These are phyloP conservation scores for Haplographium delicatum DNA, from an alignment of 495 filamentous ascomycete species.

Conservation along the genomic window DNA sequence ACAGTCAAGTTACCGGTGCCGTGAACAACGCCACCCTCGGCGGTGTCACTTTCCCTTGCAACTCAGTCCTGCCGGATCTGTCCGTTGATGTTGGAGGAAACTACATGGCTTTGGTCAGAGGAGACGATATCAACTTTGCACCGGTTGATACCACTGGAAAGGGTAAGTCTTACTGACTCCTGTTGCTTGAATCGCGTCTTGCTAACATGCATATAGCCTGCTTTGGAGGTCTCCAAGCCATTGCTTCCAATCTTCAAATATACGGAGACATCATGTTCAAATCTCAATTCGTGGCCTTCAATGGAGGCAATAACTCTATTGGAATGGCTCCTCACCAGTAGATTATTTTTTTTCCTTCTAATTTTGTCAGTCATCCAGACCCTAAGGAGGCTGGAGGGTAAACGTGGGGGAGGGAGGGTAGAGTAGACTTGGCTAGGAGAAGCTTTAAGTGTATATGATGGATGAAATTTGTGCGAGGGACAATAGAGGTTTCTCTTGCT, in stretches of 20 bases:
- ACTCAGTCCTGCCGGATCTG: conserved; percentile 56
- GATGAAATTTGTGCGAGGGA: background rate
- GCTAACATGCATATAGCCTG: conserved; percentile 44
- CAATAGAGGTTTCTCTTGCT: background rate
- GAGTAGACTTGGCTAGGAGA: background rate
- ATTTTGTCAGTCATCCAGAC: background rate
- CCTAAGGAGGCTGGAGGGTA: no score
- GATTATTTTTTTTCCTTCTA: no score
- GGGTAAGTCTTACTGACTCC: conserved; percentile 30
- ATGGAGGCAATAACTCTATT: conserved; percentile 55
- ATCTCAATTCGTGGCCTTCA: conserved; percentile 73
- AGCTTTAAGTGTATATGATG: conserved; percentile 1
- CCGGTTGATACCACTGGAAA: conserved; percentile 37
- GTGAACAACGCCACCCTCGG: conserved; percentile 42
- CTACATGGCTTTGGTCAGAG: conserved; percentile 59
- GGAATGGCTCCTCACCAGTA: conserved; percentile 51
- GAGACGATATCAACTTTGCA: conserved; percentile 61
- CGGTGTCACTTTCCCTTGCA: conserved; percentile 66
- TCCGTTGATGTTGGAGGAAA: conserved; percentile 56
- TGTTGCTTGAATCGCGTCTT: conserved; percentile 4
- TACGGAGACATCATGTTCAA: conserved; percentile 79
- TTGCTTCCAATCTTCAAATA: conserved; percentile 56
- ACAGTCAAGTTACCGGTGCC: conserved; percentile 55
- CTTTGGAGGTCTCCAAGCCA: conserved; percentile 68
- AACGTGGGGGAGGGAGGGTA: no score